phyloP scores from a whole-genome alignment of 2,329 filamentous ascomycete species.

The Fusarium dlaminii region DNA sequence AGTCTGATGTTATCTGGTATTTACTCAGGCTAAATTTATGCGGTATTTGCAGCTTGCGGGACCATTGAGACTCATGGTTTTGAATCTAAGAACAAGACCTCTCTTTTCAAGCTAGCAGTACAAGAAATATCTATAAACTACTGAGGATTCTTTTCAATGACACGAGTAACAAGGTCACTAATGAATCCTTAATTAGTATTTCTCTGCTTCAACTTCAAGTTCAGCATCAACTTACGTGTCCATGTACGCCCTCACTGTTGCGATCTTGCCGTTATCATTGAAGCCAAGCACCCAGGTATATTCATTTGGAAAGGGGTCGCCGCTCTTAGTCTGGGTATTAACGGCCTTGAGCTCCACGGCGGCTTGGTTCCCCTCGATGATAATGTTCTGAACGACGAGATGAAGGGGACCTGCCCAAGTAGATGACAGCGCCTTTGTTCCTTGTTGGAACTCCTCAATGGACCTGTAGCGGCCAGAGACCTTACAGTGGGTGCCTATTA shows the following conservation, averaged over 20 bases:
- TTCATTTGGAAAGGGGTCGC: neutral
- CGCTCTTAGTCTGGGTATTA: neutral
- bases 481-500: neutral
- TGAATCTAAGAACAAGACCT: accelerated
- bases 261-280: neutral
- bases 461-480: neutral
- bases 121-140: neutral
- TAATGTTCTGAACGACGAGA: neutral
- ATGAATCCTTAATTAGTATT: accelerated
- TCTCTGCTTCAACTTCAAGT: neutral
- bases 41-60: neutral
- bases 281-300: neutral
- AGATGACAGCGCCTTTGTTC: neutral
- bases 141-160: neutral
- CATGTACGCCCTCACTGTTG: neutral
- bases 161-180: neutral
- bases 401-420: neutral
- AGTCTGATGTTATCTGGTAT: neutral
- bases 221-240: neutral
- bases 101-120: neutral
- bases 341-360: neutral
- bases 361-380: neutral
- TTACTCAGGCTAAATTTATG: neutral
- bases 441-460: neutral
- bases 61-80: neutral